A percentile compares a stretch with the other conserved stretches of the same genome.
phyloP scores from a whole-genome alignment of 225 moss, liverwort and hornwort genomes.

The Marchantia polymorpha region DNA sequence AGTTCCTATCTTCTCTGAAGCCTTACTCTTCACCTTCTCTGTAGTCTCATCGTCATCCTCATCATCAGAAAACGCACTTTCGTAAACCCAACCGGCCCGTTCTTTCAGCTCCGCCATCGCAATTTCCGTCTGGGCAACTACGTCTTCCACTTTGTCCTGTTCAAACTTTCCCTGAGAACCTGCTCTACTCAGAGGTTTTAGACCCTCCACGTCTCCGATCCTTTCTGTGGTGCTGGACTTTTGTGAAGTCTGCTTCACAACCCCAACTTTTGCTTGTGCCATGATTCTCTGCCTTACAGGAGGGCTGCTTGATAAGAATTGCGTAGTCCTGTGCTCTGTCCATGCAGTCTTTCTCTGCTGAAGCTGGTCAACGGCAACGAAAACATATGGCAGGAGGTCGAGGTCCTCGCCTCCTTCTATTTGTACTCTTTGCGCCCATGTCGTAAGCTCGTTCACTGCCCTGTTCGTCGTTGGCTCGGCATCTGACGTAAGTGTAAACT shows the following conservation, averaged over 20 bases:
- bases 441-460: conserved; percentile 66
- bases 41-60: conserved; percentile 24
- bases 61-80: conserved; percentile 81
- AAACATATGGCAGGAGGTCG: conserved; percentile 69
- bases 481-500: conserved; percentile 92
- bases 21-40: not conserved
- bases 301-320: conserved; percentile 89
- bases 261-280: conserved; percentile 69
- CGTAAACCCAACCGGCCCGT: conserved; percentile 90
- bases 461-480: conserved; percentile 61
- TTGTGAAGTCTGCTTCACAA: conserved; percentile 33
- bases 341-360: conserved; percentile 72
- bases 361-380: conserved; percentile 79
- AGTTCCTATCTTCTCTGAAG: not conserved
- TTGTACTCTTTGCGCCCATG: conserved; percentile 53
- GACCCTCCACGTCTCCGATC: conserved; percentile 22
- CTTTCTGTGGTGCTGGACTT: conserved; percentile 40
- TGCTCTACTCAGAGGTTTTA: conserved; percentile 15
- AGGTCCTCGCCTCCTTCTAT: conserved; percentile 71
- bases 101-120: conserved; percentile 89
- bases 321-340: conserved; percentile 73
- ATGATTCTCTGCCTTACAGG: conserved; percentile 85
- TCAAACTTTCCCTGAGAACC: conserved; percentile 36
- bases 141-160: conserved; percentile 43
- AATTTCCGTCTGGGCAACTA: conserved; percentile 59